Evolutionary conservation across 331 rosid species (phyloP).

Genomic region (Acacia pycnantha): DNA sequence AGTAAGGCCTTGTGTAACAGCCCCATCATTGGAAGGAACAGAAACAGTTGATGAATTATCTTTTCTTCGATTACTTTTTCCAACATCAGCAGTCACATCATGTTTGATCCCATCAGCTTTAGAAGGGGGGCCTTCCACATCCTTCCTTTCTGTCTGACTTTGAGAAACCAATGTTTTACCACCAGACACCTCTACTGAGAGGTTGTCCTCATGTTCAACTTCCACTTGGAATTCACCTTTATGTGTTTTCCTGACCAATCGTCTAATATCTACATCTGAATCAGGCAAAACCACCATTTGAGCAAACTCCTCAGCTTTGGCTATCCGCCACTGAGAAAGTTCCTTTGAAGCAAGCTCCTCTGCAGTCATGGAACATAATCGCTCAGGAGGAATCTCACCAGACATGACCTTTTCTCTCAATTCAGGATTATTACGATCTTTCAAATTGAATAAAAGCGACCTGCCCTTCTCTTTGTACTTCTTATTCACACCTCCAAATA

Average conservation of each 20-base stretch:
- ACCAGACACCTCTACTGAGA: conserved; percentile 58
- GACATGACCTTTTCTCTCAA: conserved; percentile 87
- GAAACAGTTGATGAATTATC: conserved; percentile 47
- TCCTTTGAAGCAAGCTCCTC: conserved; percentile 99
- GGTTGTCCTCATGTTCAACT: conserved; percentile 71
- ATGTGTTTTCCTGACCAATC: conserved; percentile 90
- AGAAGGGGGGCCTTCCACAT: conserved; percentile 31
- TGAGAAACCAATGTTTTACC: conserved; percentile 44
- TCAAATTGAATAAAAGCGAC: conserved; percentile 91
- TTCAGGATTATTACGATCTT: conserved; percentile 95
- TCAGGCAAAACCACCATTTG: conserved; percentile 95
- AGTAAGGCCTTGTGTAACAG: conserved; percentile 83
- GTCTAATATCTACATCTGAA: conserved; percentile 82
- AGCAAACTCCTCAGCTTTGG: conserved; percentile 96
- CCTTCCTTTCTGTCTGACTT: conserved; percentile 43
- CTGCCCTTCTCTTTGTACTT: conserved; percentile 99
- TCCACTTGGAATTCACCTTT: conserved; percentile 98
- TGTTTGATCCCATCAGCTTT: conserved; percentile 41
- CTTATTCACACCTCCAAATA: conserved; percentile 96
- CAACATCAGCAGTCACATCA: conserved; percentile 29
- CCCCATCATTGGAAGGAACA: conserved; percentile 63
- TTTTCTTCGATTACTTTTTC: conserved; percentile 43
- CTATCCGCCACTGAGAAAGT: conserved; percentile 98
- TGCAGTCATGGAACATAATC: conserved; percentile 91
- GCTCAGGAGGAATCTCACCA: conserved; percentile 79